Evolutionary conservation across 805 yeast species (phyloP), one percentile per base, ranked within the genome.

Genomic region (Jamesozyma rosinii): DNA sequence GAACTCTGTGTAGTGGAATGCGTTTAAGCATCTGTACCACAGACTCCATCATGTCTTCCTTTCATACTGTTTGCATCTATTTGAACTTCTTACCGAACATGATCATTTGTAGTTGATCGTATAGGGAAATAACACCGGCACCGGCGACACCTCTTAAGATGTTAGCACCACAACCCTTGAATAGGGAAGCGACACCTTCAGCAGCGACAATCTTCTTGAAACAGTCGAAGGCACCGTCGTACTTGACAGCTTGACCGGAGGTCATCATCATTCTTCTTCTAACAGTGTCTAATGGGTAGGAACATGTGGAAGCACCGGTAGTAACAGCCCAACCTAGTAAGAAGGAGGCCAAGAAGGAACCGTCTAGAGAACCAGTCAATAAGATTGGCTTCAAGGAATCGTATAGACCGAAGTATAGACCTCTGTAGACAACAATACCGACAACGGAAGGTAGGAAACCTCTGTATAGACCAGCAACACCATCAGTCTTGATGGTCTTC

Each of bases 191-290:
- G 63, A 85, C 72, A 86, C 97, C 97, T 75, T 89, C 96, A 68
- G 92, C 87, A 59, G 95, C 95, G 61, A 89, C 90, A 69, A 88
- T 86, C 76, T 87, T 74, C 62, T 68, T 74, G 85, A 84, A 81
- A 73, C 92, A 86, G 72, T 89, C 96, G 70, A 85, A 77, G 61
- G 96, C 95, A 76, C 95, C 92, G 67, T 80, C 74, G 78, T 88
- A 88, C 77, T 89, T 88, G 64, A 88, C 95, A 66, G 95, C 95
- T 77, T 87, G 95, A 74, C 97, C 97, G 60, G 97, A 89, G 63
- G 97, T 88, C 97, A 88, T 88, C 97, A 88, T 88, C 97, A 88
- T 88, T 84, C 97, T 87, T 85, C 97, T 87, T 83, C 97, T 89
- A 68, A 88, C 88, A 67, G 97, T 88, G 76, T 88, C 97, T 74